Evolutionary conservation across 306 rosid species (phyloP).

Genomic region (Clitoria ternatea): DNA sequence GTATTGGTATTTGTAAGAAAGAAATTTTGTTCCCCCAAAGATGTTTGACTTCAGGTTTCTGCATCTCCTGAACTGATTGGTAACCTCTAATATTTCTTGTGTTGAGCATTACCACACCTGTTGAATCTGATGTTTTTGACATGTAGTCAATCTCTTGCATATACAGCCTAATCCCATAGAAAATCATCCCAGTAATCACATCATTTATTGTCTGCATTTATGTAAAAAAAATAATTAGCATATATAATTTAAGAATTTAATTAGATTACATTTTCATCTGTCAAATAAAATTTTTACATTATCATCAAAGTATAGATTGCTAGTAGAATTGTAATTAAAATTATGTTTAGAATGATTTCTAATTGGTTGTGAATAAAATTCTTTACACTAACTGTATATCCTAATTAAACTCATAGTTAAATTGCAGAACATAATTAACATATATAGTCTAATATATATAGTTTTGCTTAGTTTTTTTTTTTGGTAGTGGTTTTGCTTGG

Average conservation of each 20-base stretch:
- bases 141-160: constrained; percentile 41
- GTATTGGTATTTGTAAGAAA: constrained; percentile 42
- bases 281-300: too few species aligned
- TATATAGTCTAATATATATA: background rate
- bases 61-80: constrained; percentile 48
- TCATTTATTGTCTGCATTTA: constrained; percentile 51
- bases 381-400: too few species aligned
- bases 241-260: too few species aligned
- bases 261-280: too few species aligned
- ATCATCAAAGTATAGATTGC: too few species aligned
- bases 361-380: too few species aligned
- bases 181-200: constrained; percentile 39
- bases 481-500: too few species aligned
- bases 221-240: background rate
- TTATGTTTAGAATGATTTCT: too few species aligned
- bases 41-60: constrained; percentile 19
- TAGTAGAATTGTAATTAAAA: too few species aligned
- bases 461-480: too few species aligned
- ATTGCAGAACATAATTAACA: background rate
- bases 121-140: constrained; percentile 33
- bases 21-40: constrained; percentile 55
- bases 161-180: constrained; percentile 47
- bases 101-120: constrained; percentile 53
- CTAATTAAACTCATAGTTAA: too few species aligned
- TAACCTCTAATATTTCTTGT: constrained; percentile 43